Evolutionary conservation across 2,329 filamentous ascomycete genomes (phyloP).

Genomic region (Trichoderma lentiforme): DNA sequence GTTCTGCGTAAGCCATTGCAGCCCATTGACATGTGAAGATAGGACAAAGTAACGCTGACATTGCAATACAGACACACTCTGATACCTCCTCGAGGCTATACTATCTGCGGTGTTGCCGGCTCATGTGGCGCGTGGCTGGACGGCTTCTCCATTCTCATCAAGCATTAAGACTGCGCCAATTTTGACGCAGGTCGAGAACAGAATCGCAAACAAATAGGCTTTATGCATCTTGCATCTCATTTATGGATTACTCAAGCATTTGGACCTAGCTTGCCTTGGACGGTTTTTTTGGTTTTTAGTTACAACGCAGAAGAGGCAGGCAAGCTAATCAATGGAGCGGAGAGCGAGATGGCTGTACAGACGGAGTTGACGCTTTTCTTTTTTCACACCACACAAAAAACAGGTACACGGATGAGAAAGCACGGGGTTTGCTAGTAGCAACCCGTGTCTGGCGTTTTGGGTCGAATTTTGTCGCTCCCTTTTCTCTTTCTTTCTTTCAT

Average conservation of each 20-base stretch:
- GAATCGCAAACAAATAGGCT: neutral
- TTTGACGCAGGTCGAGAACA: neutral
- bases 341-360: neutral
- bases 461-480: neutral
- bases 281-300: constrained; percentile 10
- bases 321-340: neutral
- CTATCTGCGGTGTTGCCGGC: constrained; percentile 81
- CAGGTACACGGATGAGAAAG: neutral
- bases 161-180: constrained; percentile 26
- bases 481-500: neutral
- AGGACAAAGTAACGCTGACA: constrained; percentile 24
- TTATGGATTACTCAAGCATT: constrained; percentile 14
- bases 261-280: constrained; percentile 14
- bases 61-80: constrained; percentile 66
- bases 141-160: constrained; percentile 74
- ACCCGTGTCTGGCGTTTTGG: neutral
- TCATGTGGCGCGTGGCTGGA: constrained; percentile 79
- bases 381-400: neutral
- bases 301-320: neutral
- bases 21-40: neutral
- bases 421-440: neutral
- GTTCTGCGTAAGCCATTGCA: constrained; percentile 66
- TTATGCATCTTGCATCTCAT: constrained; percentile 5
- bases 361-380: neutral
- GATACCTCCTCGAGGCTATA: constrained; percentile 85